Percentiles rank a stretch among this genome's conserved stretches.
Conservation (phyloP, 768 basidiomycete genomes). For the Termitomyces sp. region DNA sequence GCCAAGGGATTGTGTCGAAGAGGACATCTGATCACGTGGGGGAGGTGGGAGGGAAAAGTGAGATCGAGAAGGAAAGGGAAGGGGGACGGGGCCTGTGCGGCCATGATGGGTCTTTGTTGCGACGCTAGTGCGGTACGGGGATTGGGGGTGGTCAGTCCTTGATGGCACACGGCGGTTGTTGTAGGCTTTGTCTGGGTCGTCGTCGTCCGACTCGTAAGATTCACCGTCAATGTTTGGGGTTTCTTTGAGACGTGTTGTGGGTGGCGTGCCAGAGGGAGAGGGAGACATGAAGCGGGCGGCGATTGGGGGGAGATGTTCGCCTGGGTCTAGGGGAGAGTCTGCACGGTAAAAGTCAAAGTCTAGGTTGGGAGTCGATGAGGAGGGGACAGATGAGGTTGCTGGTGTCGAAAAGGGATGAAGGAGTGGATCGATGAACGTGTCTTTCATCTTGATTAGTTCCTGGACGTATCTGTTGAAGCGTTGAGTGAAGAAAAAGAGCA, state of each 20-base stretch:
- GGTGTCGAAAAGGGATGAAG: constrained; percentile 74
- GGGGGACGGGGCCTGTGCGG: constrained; percentile 33
- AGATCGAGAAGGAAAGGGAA: constrained; percentile 77
- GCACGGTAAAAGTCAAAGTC: constrained; percentile 70
- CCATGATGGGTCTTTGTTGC: constrained; percentile 34
- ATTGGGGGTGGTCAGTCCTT: constrained; percentile 68
- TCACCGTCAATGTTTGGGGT: constrained; percentile 68
- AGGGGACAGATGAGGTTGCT: constrained; percentile 35
- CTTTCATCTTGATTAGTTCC: constrained; percentile 87
- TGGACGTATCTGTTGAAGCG: constrained; percentile 70
- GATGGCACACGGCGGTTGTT: constrained; percentile 28
- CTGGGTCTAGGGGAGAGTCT: constrained; percentile 66
- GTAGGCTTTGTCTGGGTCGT: constrained; percentile 42
- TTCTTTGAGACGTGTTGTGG: constrained; percentile 42
- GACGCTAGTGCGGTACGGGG: constrained; percentile 61
- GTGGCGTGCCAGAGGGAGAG: constrained; percentile 37
- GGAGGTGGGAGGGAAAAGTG: constrained; percentile 73
- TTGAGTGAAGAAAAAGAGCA: constrained; percentile 1
- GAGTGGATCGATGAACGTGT: constrained; percentile 86
- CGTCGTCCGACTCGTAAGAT: constrained; percentile 63
- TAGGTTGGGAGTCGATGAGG: constrained; percentile 49
- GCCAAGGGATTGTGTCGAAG: constrained; percentile 73
- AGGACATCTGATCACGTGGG: constrained; percentile 45
- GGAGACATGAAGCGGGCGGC: constrained; percentile 90
- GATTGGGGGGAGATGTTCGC: constrained; percentile 77